phyloP scores from a whole-genome alignment of 352 stramenopile species.

The Phytophthora quininea region DNA sequence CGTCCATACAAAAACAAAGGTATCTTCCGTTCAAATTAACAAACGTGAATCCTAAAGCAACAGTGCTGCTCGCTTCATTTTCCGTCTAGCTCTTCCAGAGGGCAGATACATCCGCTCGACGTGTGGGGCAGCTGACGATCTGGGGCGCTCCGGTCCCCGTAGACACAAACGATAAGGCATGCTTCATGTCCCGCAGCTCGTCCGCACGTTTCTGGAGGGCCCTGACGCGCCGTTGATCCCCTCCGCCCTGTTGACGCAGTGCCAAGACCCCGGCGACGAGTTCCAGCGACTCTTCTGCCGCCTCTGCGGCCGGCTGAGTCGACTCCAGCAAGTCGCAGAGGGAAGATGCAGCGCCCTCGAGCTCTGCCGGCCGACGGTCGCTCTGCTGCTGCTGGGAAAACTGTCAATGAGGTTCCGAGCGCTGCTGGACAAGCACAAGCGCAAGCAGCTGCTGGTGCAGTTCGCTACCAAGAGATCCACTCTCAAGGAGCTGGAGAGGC shows the following conservation, averaged over 20 bases:
- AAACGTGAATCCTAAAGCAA: no score
- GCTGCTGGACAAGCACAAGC: constrained; percentile 16
- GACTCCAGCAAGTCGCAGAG: not conserved
- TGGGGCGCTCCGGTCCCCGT: no score
- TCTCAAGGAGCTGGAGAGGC: constrained; percentile 6
- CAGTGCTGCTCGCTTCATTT: no score
- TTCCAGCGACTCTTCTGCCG: constrained; percentile 16
- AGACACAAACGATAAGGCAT: not conserved
- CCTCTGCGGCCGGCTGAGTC: constrained; percentile 7
- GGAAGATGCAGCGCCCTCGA: constrained; percentile 11
- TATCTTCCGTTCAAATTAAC: no score
- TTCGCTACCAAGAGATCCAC: constrained; percentile 27
- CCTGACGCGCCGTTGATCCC: no score
- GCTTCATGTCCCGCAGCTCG: constrained; percentile 15
- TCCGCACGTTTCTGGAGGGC: constrained; percentile 8
- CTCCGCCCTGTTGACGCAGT: not conserved
- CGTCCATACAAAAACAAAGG: no score
- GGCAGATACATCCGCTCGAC: no score
- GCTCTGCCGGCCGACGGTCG: not conserved
- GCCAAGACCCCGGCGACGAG: constrained; percentile 15
- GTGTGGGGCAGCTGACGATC: no score
- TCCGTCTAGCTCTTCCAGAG: no score
- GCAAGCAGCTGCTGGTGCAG: constrained; percentile 19
- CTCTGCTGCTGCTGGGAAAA: constrained; percentile 2
- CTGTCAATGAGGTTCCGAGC: constrained; percentile 15